Evolutionary conservation across 768 basidiomycete genomes (phyloP), one percentile per base, ranked within the genome.

Genomic region (Naematelia encephala): DNA sequence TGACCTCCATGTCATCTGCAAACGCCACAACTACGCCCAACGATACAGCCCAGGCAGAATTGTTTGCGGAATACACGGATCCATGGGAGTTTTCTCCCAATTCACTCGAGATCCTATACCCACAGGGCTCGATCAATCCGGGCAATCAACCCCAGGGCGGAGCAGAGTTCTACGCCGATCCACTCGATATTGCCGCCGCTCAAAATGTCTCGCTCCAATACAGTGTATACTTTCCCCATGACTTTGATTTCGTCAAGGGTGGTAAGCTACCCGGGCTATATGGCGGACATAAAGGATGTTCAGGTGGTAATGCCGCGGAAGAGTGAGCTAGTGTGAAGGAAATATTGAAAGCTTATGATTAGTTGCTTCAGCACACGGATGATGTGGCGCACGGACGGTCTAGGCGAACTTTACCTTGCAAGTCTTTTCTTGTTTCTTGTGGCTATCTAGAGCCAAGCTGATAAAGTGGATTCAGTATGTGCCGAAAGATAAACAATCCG

Each of bases 141-240:
- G 82, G 77, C 0, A 61, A 58, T 12, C 63, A 70, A 25, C 34
- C 29, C 10, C 70, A 69, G 21, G 72, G 72, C 43, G 72, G 72
- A 1, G 64, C 72, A 0, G 69, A 73, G 60, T 73, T 70, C 52
- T 67, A 68, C 29, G 50, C 67, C 2, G n/a, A 56, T 26, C 67
- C 67, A 27, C 43, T 72, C 45, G 61, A 72, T 70, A 77, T 87
- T 59, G 81, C 81, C 52, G 82, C 76, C 3, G 87, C 86, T 19
- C 85, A 84, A 70, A 86, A 88, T 64, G 83, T 84, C 13, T 84
- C 84, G 1, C 82, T 88, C 64, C 82, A 84, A 59, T 90, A 89
- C 78, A 83, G 84, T 0, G 82, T 86, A 28, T 85, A 79, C 78
- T 87, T 88, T 77, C 78, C 81, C 26, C 71, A 80, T 14, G 86